phyloP scores from a whole-genome alignment of 352 stramenopile genomes.

The Hyaloperonospora arabidopsidis region DNA sequence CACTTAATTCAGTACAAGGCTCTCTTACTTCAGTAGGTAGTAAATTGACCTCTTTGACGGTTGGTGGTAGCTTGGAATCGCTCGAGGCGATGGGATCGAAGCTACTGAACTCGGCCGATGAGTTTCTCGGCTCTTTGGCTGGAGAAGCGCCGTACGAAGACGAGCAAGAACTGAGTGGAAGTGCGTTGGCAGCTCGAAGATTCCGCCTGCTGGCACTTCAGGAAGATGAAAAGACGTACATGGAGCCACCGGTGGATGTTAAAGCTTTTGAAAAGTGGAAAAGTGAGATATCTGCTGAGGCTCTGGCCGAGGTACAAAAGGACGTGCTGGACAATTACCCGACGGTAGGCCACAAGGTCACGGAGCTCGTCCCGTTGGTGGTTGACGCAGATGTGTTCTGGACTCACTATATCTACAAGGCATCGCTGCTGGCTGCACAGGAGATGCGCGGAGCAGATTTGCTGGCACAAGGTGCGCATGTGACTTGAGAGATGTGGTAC shows the following conservation, averaged over 20 bases:
- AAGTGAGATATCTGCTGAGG: constrained; percentile 19
- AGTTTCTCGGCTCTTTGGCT: constrained; percentile 45
- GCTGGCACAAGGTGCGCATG: constrained; percentile 46
- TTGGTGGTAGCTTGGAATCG: constrained; percentile 28
- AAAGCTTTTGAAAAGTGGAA: constrained; percentile 69
- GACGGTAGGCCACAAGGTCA: constrained; percentile 44
- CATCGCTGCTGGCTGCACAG: constrained; percentile 54
- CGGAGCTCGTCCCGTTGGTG: constrained; percentile 47
- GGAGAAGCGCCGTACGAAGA: constrained; percentile 27
- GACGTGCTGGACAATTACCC: constrained; percentile 63
- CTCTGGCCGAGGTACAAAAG: constrained; percentile 37
- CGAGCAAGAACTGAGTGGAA: constrained; percentile 29
- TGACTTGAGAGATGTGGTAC: not conserved
- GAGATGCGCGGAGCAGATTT: constrained; percentile 56
- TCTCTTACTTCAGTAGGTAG: constrained; percentile 31
- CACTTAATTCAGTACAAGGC: constrained; percentile 26
- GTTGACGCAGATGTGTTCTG: constrained; percentile 52
- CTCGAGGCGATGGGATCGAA: constrained; percentile 58
- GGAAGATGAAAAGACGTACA: constrained; percentile 57
- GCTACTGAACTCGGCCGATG: constrained; percentile 60
- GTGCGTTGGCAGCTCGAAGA: constrained; percentile 36
- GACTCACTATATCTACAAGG: constrained; percentile 72
- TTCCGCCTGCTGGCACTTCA: constrained; percentile 58
- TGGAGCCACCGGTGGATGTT: constrained; percentile 41
- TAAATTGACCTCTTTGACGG: constrained; percentile 29